phyloP scores from a whole-genome alignment of 352 stramenopile genomes.

The Pelagophyceae sp. region DNA sequence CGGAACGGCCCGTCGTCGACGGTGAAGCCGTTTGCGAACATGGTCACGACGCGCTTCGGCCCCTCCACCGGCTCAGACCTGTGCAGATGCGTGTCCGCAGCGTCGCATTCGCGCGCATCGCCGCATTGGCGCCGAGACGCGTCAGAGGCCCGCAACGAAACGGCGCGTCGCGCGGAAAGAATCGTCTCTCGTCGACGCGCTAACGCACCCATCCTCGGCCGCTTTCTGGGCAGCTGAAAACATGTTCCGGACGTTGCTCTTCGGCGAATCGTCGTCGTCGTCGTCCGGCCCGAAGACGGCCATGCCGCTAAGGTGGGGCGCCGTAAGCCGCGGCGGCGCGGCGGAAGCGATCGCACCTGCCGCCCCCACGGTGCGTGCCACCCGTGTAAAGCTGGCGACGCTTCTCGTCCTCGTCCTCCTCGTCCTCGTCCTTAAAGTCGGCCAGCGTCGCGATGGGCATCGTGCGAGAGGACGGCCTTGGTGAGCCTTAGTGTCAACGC shows the following conservation, averaged over 20 bases:
- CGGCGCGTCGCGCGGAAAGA: too few species aligned
- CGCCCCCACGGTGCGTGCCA: not conserved
- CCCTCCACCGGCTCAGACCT: not conserved
- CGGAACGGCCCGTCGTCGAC: conserved; percentile 17
- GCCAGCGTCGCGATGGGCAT: conserved; percentile 4
- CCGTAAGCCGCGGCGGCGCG: too few species aligned
- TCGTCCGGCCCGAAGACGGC: conserved; percentile 5
- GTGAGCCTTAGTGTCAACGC: too few species aligned
- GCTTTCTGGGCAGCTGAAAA: not conserved
- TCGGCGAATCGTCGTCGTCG: not conserved
- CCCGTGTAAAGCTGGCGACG: conserved; percentile 17
- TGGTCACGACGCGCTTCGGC: not conserved
- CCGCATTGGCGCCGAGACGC: not conserved
- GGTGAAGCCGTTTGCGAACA: conserved; percentile 16
- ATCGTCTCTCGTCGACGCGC: too few species aligned
- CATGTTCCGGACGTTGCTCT: not conserved
- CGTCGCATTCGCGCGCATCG: not conserved
- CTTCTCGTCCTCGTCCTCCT: conserved; percentile 1
- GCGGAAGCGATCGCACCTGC: too few species aligned
- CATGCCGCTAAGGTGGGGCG: not conserved
- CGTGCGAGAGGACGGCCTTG: too few species aligned
- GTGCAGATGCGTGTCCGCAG: not conserved
- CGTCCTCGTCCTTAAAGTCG: conserved; percentile 13
- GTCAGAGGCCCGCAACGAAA: too few species aligned
- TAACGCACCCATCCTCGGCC: not conserved